Conservation (phyloP, 192 early-diverging fungal genomes). For the Neocallimastix lanati region DNA sequence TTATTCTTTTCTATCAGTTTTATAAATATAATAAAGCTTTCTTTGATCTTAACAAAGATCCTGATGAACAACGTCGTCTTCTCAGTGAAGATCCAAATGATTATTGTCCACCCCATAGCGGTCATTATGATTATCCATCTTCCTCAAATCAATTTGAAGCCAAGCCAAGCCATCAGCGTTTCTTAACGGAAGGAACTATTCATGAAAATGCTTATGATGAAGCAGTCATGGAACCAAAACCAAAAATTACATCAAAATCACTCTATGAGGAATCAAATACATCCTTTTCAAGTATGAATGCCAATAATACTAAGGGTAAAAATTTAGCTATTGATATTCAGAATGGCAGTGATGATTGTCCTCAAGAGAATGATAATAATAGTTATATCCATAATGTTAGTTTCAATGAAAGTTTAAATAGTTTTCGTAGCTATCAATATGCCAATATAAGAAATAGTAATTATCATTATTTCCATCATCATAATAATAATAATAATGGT, state of each 20-base stretch:
- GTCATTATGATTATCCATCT: not conserved
- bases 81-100: not conserved
- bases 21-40: not conserved
- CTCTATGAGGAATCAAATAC: not conserved
- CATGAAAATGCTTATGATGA: not conserved
- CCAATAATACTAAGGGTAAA: not conserved
- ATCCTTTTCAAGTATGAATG: not conserved
- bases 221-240: not conserved
- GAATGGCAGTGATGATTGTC: not conserved
- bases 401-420: not conserved
- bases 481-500: no score
- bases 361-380: not conserved
- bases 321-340: not conserved
- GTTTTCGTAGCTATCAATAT: not conserved
- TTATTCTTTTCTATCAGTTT: not conserved
- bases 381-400: not conserved
- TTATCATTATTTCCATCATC: not conserved
- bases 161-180: not conserved
- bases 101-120: not conserved
- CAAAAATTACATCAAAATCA: not conserved
- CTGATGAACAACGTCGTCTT: not conserved
- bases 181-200: not conserved
- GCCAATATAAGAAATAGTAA: not conserved
- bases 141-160: not conserved
- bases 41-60: not conserved